Conservation (phyloP, 139 green algal genomes). For the Astrephomene gubernaculifera region DNA sequence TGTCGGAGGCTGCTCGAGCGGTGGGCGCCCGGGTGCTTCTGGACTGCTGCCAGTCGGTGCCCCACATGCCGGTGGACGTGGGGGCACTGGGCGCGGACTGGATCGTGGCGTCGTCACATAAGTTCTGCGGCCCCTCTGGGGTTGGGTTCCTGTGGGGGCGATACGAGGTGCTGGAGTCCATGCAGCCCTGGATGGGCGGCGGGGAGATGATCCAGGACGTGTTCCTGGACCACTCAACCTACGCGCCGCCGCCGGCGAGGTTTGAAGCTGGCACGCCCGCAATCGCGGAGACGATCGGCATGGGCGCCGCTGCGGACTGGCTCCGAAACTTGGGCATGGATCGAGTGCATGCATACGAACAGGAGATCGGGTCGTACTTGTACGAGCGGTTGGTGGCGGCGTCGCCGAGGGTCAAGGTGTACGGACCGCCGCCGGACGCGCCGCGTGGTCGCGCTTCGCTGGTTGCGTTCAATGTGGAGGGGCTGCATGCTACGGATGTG, state of each 20-base stretch:
- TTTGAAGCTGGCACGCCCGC: slow-evolving; percentile 98
- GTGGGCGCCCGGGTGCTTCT: slow-evolving; percentile 89
- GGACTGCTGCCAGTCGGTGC: slow-evolving; percentile 97
- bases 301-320: slow-evolving; percentile 79
- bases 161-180: slow-evolving; percentile 86
- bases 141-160: slow-evolving; percentile 98
- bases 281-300: slow-evolving; percentile 89
- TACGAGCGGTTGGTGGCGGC: slow-evolving; percentile 1
- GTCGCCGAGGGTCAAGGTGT: slow-evolving; percentile 64
- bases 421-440: slow-evolving; percentile 80
- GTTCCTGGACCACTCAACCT: slow-evolving; percentile 93
- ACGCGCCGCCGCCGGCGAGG: slow-evolving; percentile 86
- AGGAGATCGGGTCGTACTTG: slow-evolving; percentile 30
- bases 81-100: slow-evolving; percentile 90
- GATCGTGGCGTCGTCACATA: slow-evolving; percentile 95
- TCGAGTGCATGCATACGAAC: slow-evolving; percentile 80
- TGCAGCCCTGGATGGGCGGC: slow-evolving; percentile 97
- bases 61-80: slow-evolving; percentile 96
- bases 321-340: slow-evolving; percentile 80
- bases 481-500: slow-evolving; percentile 96
- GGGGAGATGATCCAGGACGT: slow-evolving; percentile 99
- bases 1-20: slow-evolving; percentile 68
- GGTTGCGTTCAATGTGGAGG: slow-evolving; percentile 95
- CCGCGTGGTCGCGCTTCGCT: slow-evolving; percentile 77
- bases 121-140: slow-evolving; percentile 97